A percentile compares a stretch with the other conserved stretches of the same genome.
Conservation (phyloP, 2,329 filamentous ascomycete genomes). For the Fusarium sterilihyphosum region DNA sequence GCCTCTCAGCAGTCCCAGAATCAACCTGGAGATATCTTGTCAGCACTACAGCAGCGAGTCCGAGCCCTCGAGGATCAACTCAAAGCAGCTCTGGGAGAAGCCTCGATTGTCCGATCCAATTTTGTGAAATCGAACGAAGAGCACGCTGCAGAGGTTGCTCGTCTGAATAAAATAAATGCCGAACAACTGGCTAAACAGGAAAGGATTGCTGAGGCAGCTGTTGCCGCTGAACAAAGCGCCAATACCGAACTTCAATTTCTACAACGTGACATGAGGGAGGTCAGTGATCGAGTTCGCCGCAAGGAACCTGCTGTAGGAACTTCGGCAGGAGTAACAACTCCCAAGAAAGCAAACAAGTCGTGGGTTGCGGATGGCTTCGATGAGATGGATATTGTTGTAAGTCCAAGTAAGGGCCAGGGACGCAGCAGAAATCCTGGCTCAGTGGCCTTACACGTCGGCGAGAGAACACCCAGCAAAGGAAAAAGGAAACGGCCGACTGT, state of each 20-base stretch:
- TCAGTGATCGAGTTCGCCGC: conserved; percentile 57
- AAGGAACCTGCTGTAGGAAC: conserved; percentile 51
- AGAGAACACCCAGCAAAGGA: conserved; percentile 70
- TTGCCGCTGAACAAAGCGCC: conserved; percentile 71
- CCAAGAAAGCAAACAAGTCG: conserved; percentile 66
- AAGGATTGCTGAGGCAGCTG: conserved; percentile 70
- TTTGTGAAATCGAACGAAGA: conserved; percentile 69
- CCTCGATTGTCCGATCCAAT: conserved; percentile 78
- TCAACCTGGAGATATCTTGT: conserved; percentile 50
- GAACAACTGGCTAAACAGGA: conserved; percentile 73
- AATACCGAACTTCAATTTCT: conserved; percentile 78
- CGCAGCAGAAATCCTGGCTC: conserved; percentile 53
- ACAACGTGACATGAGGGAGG: conserved; percentile 75
- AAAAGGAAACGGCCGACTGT: conserved; percentile 75
- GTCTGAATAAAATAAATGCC: conserved; percentile 69
- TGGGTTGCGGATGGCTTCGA: conserved; percentile 82
- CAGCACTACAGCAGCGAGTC: conserved; percentile 63
- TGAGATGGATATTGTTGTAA: conserved; percentile 66
- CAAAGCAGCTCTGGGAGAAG: conserved; percentile 74
- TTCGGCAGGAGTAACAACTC: conserved; percentile 58
- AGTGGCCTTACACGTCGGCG: conserved; percentile 56
- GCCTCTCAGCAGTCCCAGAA: conserved; percentile 42
- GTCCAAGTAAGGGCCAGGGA: conserved; percentile 62
- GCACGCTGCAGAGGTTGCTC: conserved; percentile 69
- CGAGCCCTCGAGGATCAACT: conserved; percentile 65